Evolutionary conservation across 306 rosid species (phyloP), one percentile per base, ranked within the genome.

Genomic region (Corylus americana): DNA sequence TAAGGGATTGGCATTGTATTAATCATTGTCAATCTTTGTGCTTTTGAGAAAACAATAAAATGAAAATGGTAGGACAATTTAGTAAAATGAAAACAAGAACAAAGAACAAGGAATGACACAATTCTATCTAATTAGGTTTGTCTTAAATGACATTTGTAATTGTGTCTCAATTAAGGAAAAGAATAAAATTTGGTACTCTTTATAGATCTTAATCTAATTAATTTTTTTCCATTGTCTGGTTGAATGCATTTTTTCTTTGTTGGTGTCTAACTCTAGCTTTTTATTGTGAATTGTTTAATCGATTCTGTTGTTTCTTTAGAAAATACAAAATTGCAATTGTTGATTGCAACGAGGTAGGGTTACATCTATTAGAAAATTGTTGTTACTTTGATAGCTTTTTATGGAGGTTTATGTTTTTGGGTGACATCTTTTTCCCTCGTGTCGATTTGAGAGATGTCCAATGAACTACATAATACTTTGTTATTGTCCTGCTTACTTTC

Each of bases 211-310:
- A 13, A 18, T 51, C 68, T 39, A 7, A 48, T 77, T 55, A 35
- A 31, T 82, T 55, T 77, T 66, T 82, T 78, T 63, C 66, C 70
- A 57, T 48, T 62, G 22, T 12, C 66, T 8, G 35, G 6, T 11
- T 48, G 35, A 11, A 6, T 55, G 11, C 20, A 55, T 16, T 16
- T 55, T 54, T 55, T 55, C 22, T 18, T 18, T 0, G 25, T 55
- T 55, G 61, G 61, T 55, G 61, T 7, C 10, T 29, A 22, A 3
- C 37, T 9, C 74, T 35, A 35, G 70, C 1, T 22, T 71, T 31
- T 71, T 20, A n/a, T 4, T 55, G 54, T 76, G 77, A 53, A 71
- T 62, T 47, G 77, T 72, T 6, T 73, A 16, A 22, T 37, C 3
- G 42, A 39, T 58, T 66, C 25, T 0, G 25, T 55, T 77, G 48